phyloP scores from a whole-genome alignment of 169 alveolate genomes.

The Blepharisma undulans region DNA sequence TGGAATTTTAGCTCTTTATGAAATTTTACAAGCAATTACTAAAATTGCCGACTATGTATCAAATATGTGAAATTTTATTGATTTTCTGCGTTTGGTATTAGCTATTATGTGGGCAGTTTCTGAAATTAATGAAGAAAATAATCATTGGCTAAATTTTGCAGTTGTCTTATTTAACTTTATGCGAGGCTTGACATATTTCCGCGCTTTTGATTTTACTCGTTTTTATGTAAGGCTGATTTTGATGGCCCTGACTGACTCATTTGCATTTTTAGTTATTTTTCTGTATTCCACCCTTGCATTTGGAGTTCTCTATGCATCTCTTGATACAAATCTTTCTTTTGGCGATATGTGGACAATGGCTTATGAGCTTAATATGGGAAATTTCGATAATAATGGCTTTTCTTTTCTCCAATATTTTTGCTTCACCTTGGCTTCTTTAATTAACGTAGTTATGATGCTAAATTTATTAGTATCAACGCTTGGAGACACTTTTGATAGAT shows the following conservation, averaged over 20 bases:
- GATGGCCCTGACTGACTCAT: not conserved
- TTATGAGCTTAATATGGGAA: not conserved
- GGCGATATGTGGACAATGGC: not conserved
- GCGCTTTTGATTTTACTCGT: conserved; percentile 4
- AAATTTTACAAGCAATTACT: not conserved
- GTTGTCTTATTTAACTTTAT: not conserved
- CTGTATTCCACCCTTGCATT: conserved; percentile 9
- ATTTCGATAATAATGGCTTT: not conserved
- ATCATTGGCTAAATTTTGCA: not conserved
- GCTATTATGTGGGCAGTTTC: not conserved
- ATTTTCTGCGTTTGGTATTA: not conserved
- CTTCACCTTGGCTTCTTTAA: not conserved
- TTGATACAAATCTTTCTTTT: not conserved
- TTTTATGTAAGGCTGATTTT: not conserved
- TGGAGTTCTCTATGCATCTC: not conserved
- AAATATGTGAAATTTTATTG: not conserved
- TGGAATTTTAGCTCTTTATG: not conserved
- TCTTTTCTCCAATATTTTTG: not conserved
- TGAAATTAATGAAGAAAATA: not conserved
- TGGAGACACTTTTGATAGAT: not conserved
- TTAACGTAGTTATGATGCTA: not conserved
- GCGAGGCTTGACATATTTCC: conserved; percentile 2
- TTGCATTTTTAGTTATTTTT: not conserved
- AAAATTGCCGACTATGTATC: not conserved
- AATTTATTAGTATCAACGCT: not conserved